Conservation (phyloP, 2,329 filamentous ascomycete species). For the Emergomyces orientalis region DNA sequence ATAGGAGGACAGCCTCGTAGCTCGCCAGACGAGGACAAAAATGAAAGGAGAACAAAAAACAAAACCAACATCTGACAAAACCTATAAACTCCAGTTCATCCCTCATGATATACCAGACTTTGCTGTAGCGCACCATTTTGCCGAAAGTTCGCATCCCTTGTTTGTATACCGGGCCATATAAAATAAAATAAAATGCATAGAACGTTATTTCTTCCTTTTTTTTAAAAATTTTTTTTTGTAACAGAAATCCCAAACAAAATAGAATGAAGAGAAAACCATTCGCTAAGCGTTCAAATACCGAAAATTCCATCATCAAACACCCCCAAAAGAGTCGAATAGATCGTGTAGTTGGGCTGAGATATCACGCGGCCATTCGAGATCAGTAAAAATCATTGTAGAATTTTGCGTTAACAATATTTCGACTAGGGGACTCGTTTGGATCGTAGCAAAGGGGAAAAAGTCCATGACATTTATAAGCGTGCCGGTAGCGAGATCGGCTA, state of each 20-base stretch:
- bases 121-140: background rate
- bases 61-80: background rate
- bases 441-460: constrained; percentile 30
- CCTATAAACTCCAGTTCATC: background rate
- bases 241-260: background rate
- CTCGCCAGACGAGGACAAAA: background rate
- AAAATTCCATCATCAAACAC: background rate
- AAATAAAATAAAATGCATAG: background rate
- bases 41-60: background rate
- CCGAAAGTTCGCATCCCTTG: background rate
- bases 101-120: background rate
- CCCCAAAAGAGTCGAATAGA: constrained; percentile 6
- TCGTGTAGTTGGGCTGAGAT: constrained; percentile 3
- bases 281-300: background rate
- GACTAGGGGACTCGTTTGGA: constrained; percentile 24
- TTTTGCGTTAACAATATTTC: constrained; percentile 19
- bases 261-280: background rate
- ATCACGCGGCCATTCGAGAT: constrained; percentile 6
- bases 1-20: background rate
- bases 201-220: background rate
- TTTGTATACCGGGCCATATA: too few relatives aligned
- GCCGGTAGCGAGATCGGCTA: constrained; percentile 9
- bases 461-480: constrained; percentile 25
- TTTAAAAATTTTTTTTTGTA: too few relatives aligned
- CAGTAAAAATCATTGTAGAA: constrained; percentile 8